Evolutionary conservation across 2,329 filamentous ascomycete genomes (phyloP).

Genomic region (Diaporthe helianthi): DNA sequence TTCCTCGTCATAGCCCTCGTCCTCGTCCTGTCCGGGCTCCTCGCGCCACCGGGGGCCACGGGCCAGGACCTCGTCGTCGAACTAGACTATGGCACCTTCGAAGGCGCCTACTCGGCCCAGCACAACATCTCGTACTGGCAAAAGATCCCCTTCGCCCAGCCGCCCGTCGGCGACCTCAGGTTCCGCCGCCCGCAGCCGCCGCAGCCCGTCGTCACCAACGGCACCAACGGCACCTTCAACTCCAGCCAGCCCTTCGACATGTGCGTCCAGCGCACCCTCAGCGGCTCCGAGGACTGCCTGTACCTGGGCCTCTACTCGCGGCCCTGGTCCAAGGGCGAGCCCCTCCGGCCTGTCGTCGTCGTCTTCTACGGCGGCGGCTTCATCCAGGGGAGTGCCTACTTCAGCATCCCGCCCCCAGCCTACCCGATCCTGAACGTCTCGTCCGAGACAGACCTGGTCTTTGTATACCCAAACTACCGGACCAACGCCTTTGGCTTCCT

Average conservation of each 20-base stretch:
- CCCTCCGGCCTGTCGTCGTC: constrained; percentile 63
- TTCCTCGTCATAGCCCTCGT: neutral
- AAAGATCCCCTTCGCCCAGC: constrained; percentile 67
- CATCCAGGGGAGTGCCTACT: constrained; percentile 62
- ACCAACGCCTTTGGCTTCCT: constrained; percentile 65
- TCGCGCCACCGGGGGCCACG: neutral
- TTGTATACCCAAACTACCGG: constrained; percentile 59
- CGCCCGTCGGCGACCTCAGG: constrained; percentile 62
- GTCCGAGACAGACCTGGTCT: constrained; percentile 54
- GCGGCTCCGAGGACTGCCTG: constrained; percentile 66
- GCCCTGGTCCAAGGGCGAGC: constrained; percentile 55
- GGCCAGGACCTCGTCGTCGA: constrained; percentile 45
- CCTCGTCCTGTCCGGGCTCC: neutral
- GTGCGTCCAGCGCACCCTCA: constrained; percentile 64
- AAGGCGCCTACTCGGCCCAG: constrained; percentile 55
- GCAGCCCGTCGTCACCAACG: constrained; percentile 48
- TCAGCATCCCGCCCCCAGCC: constrained; percentile 60
- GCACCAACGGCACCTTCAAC: constrained; percentile 59
- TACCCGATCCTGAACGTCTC: constrained; percentile 66
- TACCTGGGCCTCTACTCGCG: constrained; percentile 67
- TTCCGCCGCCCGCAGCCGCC: constrained; percentile 68
- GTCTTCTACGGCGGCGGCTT: constrained; percentile 69
- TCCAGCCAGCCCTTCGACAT: constrained; percentile 62
- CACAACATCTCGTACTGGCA: constrained; percentile 67
- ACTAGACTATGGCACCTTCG: constrained; percentile 59